Evolutionary conservation across 2,329 filamentous ascomycete genomes (phyloP).

Genomic region (Trichoderma sp.): DNA sequence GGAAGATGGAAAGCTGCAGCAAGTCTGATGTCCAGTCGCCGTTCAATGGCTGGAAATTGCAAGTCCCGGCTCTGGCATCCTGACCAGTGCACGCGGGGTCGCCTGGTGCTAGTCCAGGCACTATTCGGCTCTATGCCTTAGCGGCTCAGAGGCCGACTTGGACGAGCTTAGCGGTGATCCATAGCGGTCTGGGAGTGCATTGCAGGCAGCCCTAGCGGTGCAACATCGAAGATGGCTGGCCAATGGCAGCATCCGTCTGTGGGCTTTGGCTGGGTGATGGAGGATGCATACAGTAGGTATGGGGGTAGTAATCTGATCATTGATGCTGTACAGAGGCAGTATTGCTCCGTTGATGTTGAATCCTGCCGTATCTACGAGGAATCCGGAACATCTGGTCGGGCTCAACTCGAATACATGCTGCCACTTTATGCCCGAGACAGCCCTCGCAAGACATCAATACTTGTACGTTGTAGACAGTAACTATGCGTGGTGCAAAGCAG

Average conservation of each 20-base stretch:
- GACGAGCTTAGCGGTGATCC: not conserved
- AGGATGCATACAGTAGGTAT: not conserved
- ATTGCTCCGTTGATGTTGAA: not conserved
- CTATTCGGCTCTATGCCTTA: constrained; percentile 13
- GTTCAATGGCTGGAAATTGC: not conserved
- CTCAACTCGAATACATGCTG: not conserved
- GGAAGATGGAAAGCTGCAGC: not conserved
- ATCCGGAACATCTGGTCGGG: not conserved
- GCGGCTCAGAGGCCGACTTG: not conserved
- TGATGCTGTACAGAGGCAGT: not conserved
- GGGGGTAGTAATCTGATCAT: not conserved
- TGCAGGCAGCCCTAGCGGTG: not conserved
- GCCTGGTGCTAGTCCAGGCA: constrained; percentile 2
- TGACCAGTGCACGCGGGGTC: constrained; percentile 17
- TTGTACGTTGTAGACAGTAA: too few relatives aligned
- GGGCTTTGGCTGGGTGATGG: not conserved
- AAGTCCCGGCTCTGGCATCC: not conserved
- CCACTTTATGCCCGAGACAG: not conserved
- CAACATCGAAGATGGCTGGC: not conserved
- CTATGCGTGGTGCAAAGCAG: not conserved
- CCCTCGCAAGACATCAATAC: not conserved
- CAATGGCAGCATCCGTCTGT: not conserved
- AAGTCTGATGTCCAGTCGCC: not conserved
- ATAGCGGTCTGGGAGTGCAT: not conserved
- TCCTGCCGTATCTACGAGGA: not conserved